These are phyloP conservation scores for Xerophyta viscosa DNA, from an alignment of 106 monocot genomes.

Conservation along the genomic window DNA sequence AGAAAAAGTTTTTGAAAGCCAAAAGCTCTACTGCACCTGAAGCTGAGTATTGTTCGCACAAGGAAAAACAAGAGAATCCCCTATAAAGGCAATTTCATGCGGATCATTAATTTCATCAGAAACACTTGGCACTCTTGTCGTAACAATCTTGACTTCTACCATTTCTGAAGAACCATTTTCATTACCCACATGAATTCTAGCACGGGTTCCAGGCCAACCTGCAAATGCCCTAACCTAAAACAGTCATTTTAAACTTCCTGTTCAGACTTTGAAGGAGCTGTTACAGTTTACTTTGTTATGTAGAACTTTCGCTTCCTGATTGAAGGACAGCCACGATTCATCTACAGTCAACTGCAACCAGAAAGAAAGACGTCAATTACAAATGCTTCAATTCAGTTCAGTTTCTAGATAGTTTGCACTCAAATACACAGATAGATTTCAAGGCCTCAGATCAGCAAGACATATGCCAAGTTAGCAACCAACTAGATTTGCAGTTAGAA, in stretches of 20 bases:
- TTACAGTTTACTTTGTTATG: conserved; percentile 74
- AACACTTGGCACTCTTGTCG: conserved; percentile 37
- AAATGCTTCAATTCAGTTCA: no score
- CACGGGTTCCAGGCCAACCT: conserved; percentile 96
- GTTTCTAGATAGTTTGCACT: no score
- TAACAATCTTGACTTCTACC: conserved; percentile 74
- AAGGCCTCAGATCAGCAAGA: no score
- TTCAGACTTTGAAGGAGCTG: neutral
- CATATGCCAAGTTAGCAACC: no score
- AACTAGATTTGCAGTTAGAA: no score
- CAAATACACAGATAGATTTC: no score
- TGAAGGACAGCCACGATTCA: conserved; percentile 76
- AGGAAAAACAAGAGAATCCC: conserved; percentile 58
- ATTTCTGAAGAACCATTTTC: conserved; percentile 17
- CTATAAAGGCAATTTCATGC: conserved; percentile 55
- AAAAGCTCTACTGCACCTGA: conserved; percentile 39
- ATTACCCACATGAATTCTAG: conserved; percentile 48
- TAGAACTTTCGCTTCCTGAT: conserved; percentile 55
- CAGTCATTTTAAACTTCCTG: conserved; percentile 22
- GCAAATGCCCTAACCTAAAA: conserved; percentile 91
- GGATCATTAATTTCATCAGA: conserved; percentile 15
- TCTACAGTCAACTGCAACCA: conserved; percentile 46
- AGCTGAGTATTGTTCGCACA: conserved; percentile 60
- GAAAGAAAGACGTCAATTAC: neutral
- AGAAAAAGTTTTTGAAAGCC: neutral